Percentiles rank a stretch among this genome's conserved stretches.
Conservation (phyloP, 2,329 filamentous ascomycete genomes). For the Arthrobotrys sphaeroides region DNA sequence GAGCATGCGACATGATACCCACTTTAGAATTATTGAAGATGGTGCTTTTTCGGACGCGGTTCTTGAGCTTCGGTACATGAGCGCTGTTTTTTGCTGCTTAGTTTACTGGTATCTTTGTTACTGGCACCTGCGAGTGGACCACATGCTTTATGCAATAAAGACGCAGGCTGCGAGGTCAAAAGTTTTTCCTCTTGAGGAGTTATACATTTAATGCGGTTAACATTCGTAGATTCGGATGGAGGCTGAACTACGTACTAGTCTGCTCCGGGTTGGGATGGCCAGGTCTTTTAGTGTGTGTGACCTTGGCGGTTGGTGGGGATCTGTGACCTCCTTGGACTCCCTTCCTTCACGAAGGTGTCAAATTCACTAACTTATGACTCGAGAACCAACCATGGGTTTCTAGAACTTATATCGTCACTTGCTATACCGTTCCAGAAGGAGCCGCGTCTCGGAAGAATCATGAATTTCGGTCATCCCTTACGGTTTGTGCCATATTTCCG, state of each 20-base stretch:
- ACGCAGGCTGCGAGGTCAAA: too few relatives aligned
- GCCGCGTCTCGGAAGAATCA: background rate
- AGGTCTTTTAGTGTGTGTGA: background rate
- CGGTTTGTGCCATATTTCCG: background rate
- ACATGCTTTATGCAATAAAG: too few relatives aligned
- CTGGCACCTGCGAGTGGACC: too few relatives aligned
- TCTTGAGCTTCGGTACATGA: background rate
- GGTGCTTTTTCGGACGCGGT: background rate
- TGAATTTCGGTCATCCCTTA: slow-evolving; percentile 3
- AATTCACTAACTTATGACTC: background rate
- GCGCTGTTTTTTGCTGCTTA: background rate
- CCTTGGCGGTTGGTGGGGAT: too few relatives aligned
- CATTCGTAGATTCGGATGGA: background rate
- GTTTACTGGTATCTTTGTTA: too few relatives aligned
- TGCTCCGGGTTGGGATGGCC: background rate
- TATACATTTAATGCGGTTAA: too few relatives aligned
- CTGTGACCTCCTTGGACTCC: background rate
- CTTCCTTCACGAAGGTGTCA: background rate
- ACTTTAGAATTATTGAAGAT: slow-evolving; percentile 4
- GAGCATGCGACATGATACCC: slow-evolving; percentile 47
- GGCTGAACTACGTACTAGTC: background rate
- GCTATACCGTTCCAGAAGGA: background rate
- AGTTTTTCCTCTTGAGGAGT: too few relatives aligned
- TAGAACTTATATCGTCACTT: background rate
- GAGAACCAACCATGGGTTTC: background rate